These are phyloP conservation scores for Corynascus novoguineensis DNA, from an alignment of 495 filamentous ascomycete species.

Conservation along the genomic window DNA sequence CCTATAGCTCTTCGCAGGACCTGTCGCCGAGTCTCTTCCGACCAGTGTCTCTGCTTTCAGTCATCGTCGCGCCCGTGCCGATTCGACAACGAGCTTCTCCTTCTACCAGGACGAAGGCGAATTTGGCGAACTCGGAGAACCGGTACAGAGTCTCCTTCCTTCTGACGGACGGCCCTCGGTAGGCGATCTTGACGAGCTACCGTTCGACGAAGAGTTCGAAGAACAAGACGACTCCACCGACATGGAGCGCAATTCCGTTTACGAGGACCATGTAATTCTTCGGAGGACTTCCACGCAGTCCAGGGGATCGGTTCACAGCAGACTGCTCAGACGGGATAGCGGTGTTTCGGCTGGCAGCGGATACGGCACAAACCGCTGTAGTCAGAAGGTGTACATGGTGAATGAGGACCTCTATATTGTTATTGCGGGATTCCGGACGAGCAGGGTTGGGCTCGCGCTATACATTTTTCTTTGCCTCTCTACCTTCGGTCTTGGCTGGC, in stretches of 20 bases:
- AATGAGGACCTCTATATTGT: constrained; percentile 92
- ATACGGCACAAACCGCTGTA: constrained; percentile 55
- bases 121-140: constrained; percentile 15
- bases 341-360: constrained; percentile 55
- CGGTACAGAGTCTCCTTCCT: neutral
- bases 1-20: constrained; percentile 77
- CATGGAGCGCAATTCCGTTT: constrained; percentile 32
- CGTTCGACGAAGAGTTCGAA: constrained; percentile 37
- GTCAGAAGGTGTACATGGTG: constrained; percentile 85
- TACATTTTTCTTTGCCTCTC: constrained; percentile 65
- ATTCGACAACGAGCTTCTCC: constrained; percentile 82
- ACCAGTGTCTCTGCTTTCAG: constrained; percentile 84
- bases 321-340: constrained; percentile 61
- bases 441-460: constrained; percentile 54
- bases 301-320: constrained; percentile 60
- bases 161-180: constrained; percentile 2
- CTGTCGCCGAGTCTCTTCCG: constrained; percentile 89
- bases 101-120: constrained; percentile 68
- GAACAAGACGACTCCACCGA: constrained; percentile 40
- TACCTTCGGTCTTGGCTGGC: constrained; percentile 71
- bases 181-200: constrained; percentile 36
- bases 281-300: constrained; percentile 42
- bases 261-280: constrained; percentile 37
- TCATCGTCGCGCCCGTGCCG: constrained; percentile 69
- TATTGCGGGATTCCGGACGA: constrained; percentile 84